Percentiles rank a stretch among this genome's conserved stretches.
Conservation (phyloP, 495 filamentous ascomycete species). For the Chaetomium tenue region DNA sequence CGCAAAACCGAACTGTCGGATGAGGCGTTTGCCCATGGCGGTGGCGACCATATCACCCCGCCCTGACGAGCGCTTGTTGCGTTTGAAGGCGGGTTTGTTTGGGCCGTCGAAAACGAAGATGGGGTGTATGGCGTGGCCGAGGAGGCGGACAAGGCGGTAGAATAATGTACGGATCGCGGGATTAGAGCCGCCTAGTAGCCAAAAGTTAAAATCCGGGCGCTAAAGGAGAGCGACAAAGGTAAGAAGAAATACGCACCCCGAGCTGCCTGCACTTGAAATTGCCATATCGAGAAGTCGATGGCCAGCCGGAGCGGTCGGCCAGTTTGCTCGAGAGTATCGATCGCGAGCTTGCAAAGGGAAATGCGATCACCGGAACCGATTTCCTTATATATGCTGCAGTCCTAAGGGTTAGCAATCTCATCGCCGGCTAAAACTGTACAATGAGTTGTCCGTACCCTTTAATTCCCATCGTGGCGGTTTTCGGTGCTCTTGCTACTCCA, state of each 20-base stretch:
- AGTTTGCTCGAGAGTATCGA: constrained; percentile 67
- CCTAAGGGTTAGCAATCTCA: not conserved
- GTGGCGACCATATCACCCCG: constrained; percentile 49
- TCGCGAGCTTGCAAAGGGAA: constrained; percentile 78
- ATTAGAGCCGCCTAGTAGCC: constrained; percentile 69
- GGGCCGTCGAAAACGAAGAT: constrained; percentile 95
- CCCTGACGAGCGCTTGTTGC: constrained; percentile 63
- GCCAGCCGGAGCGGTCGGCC: constrained; percentile 78
- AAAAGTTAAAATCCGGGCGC: not conserved
- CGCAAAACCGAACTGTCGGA: constrained; percentile 81
- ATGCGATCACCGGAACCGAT: constrained; percentile 78
- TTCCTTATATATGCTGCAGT: constrained; percentile 75
- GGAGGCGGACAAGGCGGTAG: constrained; percentile 81
- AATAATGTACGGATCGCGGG: constrained; percentile 91
- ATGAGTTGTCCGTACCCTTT: constrained; percentile 48
- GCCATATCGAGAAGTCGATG: constrained; percentile 96
- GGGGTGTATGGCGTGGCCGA: constrained; percentile 76
- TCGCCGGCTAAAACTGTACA: not conserved
- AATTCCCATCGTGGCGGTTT: constrained; percentile 53
- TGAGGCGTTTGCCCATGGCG: constrained; percentile 71
- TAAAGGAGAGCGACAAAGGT: not conserved
- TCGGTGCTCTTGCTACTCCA: not conserved
- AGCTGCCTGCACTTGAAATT: constrained; percentile 86
- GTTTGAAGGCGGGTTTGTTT: constrained; percentile 86
- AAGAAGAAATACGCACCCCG: constrained; percentile 49